These are phyloP conservation scores for Echinochloa phyllopogon DNA, from an alignment of 176 grass and related monocot species.

Conservation along the genomic window DNA sequence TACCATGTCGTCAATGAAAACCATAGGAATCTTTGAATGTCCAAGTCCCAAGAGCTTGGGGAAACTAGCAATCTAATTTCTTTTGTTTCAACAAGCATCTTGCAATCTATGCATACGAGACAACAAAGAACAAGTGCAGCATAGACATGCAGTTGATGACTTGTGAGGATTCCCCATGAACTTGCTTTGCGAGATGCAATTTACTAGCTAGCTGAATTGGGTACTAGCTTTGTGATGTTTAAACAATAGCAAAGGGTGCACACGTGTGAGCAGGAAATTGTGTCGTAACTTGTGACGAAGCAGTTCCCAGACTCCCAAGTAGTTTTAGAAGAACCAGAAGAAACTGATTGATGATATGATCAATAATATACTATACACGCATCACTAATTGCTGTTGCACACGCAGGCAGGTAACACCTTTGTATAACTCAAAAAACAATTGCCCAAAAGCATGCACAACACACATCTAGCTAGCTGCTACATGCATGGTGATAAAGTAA, in stretches of 20 bases:
- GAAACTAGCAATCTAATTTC: constrained; percentile 43
- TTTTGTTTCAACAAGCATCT: constrained; percentile 47
- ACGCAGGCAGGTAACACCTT: constrained; percentile 53
- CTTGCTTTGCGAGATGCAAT: constrained; percentile 46
- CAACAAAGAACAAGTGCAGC: constrained; percentile 46
- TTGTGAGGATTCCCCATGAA: constrained; percentile 48
- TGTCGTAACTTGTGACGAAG: constrained; percentile 57
- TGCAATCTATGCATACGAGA: constrained; percentile 42
- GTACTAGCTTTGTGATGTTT: constrained; percentile 45
- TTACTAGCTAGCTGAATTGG: constrained; percentile 26
- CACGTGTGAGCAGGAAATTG: constrained; percentile 64
- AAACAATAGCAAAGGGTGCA: constrained; percentile 63
- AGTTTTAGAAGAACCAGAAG: constrained; percentile 41
- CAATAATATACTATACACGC: constrained; percentile 51
- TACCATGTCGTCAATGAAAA: constrained; percentile 51
- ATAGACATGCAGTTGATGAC: constrained; percentile 39
- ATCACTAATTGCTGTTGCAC: constrained; percentile 42
- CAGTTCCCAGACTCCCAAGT: constrained; percentile 44
- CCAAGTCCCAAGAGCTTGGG: constrained; percentile 61
- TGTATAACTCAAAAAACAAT: constrained; percentile 56
- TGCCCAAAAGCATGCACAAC: constrained; percentile 34
- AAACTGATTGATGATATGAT: constrained; percentile 36
- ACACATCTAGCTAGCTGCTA: constrained; percentile 24
- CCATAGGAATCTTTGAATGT: constrained; percentile 64
- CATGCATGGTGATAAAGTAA: constrained; percentile 57